Conservation (phyloP, 2,329 filamentous ascomycete genomes). For the Fusarium floridanum region DNA sequence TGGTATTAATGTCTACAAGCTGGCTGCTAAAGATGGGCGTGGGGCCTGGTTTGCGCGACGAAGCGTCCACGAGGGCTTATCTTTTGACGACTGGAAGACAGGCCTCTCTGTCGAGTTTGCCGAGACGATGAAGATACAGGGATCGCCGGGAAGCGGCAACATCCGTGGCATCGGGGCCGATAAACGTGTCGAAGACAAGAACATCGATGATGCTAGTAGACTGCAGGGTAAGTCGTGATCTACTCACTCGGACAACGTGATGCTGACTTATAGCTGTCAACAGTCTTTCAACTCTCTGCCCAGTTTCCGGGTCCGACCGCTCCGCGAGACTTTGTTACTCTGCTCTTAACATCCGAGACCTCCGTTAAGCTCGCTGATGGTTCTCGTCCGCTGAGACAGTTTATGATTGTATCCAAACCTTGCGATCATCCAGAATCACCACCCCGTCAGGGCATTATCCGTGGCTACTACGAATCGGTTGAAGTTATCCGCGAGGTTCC, state of each 20-base stretch:
- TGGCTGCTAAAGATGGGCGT: conserved; percentile 81
- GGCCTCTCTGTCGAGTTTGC: conserved; percentile 84
- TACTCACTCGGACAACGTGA: conserved; percentile 9
- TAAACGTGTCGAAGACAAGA: conserved; percentile 74
- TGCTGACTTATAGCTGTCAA: conserved; percentile 35
- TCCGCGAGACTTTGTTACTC: conserved; percentile 87
- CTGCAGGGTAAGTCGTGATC: conserved; percentile 66
- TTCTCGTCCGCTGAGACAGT: conserved; percentile 71
- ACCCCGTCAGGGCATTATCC: conserved; percentile 78
- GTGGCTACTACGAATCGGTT: conserved; percentile 90
- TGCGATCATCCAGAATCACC: conserved; percentile 82
- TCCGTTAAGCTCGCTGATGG: conserved; percentile 51
- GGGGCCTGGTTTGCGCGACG: conserved; percentile 91
- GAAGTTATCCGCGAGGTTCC: conserved; percentile 91
- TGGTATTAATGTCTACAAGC: conserved; percentile 83
- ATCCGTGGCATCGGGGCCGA: conserved; percentile 90
- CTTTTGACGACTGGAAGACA: conserved; percentile 82
- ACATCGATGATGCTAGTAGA: conserved; percentile 69
- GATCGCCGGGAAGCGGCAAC: conserved; percentile 77
- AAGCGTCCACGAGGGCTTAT: conserved; percentile 83
- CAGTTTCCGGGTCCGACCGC: conserved; percentile 92
- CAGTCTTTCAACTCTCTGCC: conserved; percentile 87
- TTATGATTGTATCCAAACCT: conserved; percentile 89
- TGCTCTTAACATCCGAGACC: conserved; percentile 77
- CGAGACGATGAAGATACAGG: conserved; percentile 79